Conservation (phyloP, 345 rosid species). For the Laguncularia racemosa region DNA sequence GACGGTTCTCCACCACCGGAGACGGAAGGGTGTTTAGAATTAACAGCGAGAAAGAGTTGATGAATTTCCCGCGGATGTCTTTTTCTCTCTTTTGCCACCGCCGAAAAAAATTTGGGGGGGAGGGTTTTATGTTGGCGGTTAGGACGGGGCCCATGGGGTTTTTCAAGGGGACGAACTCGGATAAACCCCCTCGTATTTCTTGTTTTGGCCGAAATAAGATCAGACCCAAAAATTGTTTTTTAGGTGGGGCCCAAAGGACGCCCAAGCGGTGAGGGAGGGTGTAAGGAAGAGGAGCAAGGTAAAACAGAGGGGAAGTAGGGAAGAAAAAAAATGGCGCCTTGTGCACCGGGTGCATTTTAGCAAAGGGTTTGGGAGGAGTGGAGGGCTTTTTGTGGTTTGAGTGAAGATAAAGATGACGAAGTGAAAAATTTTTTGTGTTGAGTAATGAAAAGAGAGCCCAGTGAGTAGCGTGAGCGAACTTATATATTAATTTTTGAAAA, state of each 20-base stretch:
- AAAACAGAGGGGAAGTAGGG: conserved; percentile 35
- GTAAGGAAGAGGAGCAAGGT: conserved; percentile 19
- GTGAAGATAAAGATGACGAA: not conserved
- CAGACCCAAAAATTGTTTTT: conserved; percentile 46
- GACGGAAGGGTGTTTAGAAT: conserved; percentile 58
- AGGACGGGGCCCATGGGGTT: conserved; percentile 98
- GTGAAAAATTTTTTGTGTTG: not conserved
- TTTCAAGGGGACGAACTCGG: conserved; percentile 74
- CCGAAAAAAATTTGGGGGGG: conserved; percentile 94
- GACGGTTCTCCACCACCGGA: conserved; percentile 96
- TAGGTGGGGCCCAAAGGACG: conserved; percentile 72
- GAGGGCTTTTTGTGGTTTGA: not conserved
- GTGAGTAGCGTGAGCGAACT: not conserved
- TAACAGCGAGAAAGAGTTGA: conserved; percentile 67
- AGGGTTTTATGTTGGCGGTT: conserved; percentile 76
- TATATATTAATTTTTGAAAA: not conserved
- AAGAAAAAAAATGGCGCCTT: conserved; percentile 2
- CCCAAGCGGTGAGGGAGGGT: conserved; percentile 35
- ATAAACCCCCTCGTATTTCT: conserved; percentile 93
- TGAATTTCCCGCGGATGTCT: conserved; percentile 83
- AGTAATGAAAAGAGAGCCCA: not conserved
- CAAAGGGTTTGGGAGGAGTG: no score
- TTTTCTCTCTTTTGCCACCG: conserved; percentile 73
- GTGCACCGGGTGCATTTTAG: conserved; percentile 3
- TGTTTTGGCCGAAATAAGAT: conserved; percentile 43